Base-by-base conservation (phyloP, 768 basidiomycete genomes). In the Psilocybe subaeruginosa region DNA sequence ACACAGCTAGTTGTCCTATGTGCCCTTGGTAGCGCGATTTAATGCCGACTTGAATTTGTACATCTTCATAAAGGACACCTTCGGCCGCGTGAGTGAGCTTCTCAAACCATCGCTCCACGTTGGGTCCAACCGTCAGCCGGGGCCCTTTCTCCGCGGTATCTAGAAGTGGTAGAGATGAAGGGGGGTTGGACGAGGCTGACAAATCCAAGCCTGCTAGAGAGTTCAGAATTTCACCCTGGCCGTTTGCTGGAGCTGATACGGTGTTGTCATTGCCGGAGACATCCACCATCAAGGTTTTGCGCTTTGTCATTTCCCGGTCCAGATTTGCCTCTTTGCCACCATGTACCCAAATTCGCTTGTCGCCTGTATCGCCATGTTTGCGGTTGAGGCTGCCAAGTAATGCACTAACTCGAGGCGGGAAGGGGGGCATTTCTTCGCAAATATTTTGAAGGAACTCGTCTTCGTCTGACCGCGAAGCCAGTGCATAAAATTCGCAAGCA, bases 351-450 rank as follows among this genome's bases (percentile, higher is more conserved):
- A 91, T 95, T 57, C 95, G 83, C 76, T 96, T 97, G 74, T 98
- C 95, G 62, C 93, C 93, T n/a, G 92, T 92, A 66, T 95, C 93
- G 4, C 89, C 90, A 37, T 93, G 90, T 71, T 96, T 97, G 70
- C 87, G 89, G 73, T 97, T 92, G 43, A 99, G 77, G 52, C 95
- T 84, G 50, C 86, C 92, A 53, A 97, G 80, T 7, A 99, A 80
- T 2, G 96, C 91, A 60, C 95, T 97, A 66, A 94, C 92, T 50
- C 97, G 87, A 55, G 97, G 92, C 3, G 97, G 96, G 82, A 97
- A 99, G 3, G 97, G 95, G 1, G 97, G 97, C 90, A 99, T 99
- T 76, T 99, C 97, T 73, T 99, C 97, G 73, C 96, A 98, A 12
- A 99, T 87, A 64, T 93, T 93, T 71, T 95, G 92, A 46, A 99